Conservation (phyloP, 306 rosid species). For the Acacia crassicarpa region DNA sequence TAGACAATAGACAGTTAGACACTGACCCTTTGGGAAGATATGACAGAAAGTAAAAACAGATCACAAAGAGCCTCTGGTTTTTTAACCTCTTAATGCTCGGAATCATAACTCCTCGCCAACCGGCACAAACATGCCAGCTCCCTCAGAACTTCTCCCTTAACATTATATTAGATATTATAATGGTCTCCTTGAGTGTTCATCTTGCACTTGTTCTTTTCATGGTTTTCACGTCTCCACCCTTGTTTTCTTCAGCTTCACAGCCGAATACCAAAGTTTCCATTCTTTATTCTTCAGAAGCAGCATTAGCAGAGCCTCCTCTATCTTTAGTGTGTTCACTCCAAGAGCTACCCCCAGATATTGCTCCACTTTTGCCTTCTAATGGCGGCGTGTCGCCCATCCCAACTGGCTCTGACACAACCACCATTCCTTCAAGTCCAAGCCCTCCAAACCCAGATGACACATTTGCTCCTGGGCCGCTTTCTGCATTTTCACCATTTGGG, state of each 20-base stretch:
- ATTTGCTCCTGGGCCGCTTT: conserved; percentile 51
- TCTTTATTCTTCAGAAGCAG: background rate
- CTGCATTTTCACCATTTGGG: conserved; percentile 64
- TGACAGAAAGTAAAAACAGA: background rate
- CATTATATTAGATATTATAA: conserved; percentile 38
- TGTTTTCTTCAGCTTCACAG: conserved; percentile 41
- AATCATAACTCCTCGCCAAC: conserved; percentile 55
- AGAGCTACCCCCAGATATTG: conserved; percentile 73
- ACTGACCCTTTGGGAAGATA: background rate
- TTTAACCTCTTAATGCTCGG: conserved; percentile 37
- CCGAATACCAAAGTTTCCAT: conserved; percentile 40
- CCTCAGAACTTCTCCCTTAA: conserved; percentile 21
- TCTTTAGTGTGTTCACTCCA: conserved; percentile 46
- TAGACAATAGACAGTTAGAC: background rate
- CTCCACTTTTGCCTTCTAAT: conserved; percentile 83
- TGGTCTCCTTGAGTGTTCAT: conserved; percentile 61
- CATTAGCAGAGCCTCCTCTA: background rate
- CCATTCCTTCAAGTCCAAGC: conserved; percentile 85
- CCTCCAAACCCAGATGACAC: conserved; percentile 81
- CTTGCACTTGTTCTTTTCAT: conserved; percentile 39
- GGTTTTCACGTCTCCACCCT: conserved; percentile 51
- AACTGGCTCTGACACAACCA: conserved; percentile 57
- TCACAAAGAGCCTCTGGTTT: conserved; percentile 26
- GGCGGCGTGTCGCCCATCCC: conserved; percentile 67
- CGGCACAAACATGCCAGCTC: conserved; percentile 14